Evolutionary conservation across 208 protist genomes (phyloP), one percentile per base, ranked within the genome.

Genomic region (Acanthamoeba healyi): DNA sequence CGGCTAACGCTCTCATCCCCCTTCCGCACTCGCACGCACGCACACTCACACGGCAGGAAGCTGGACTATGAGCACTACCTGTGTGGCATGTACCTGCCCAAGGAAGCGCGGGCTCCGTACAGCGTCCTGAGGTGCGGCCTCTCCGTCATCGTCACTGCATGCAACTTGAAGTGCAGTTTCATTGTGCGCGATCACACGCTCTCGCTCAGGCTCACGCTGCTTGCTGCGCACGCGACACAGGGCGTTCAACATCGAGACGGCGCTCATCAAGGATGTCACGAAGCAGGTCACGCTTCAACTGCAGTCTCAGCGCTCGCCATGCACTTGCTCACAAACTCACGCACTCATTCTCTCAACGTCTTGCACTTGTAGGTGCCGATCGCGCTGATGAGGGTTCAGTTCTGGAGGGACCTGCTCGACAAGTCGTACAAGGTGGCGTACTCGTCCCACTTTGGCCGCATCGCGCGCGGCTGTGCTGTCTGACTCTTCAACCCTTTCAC

Each of bases 51-150:
- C 61, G n/a, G 26, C 38, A 93, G 89, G 65, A 26, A 36, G 46
- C 49, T 93, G 34, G 89, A 93, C 46, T 93, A 93, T 17, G 89
- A 93, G 42, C 89, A 93, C 70, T 93, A 93, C 51, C 46, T 93
- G 34, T 93, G 65, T 34, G 44, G 44, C 32, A 82, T 93, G 65
- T 93, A 82, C 70, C 44, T 93, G 10, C 89, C 89, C n/a, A 93
- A 93, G 67, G 49, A 93, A 65, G 89, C 70, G 38, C 32, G 70
- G 2, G 29, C 56, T 10, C 84, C 84, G 17, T 36, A 46, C 36
- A 14, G 0, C n/a, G 84, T 91, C n/a, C 34, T 91, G 12, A 7
- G 84, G 51, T 86, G 26, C 77, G 44, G 6, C 2, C 61, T 19
- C 61, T 0, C 24, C 61, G 7, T 54, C 49, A 15, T 15, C 49